Percentiles rank a stretch among this genome's conserved stretches.
Evolutionary conservation across 768 basidiomycete genomes (phyloP).

Genomic region (Mycena indigotica): DNA sequence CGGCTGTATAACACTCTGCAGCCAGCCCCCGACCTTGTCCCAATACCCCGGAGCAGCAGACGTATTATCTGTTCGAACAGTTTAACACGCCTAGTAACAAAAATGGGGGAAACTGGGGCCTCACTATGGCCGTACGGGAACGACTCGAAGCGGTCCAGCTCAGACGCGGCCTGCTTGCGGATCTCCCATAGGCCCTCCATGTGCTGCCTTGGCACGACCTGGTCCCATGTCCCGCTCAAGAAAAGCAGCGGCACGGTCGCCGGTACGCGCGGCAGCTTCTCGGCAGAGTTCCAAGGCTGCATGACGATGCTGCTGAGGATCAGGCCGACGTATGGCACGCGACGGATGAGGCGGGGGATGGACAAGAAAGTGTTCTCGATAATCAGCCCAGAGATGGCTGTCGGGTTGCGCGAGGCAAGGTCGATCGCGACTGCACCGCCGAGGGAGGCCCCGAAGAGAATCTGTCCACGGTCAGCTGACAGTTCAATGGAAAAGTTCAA

Average conservation of each 20-base stretch:
- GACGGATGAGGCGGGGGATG: conserved; percentile 41
- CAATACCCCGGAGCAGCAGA: background rate
- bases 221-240: conserved; percentile 57
- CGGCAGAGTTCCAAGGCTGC: conserved; percentile 67
- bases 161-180: conserved; percentile 18
- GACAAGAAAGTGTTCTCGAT: conserved; percentile 77
- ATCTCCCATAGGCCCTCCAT: conserved; percentile 57
- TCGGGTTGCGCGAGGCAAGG: conserved; percentile 62
- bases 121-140: conserved; percentile 1
- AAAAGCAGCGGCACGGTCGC: conserved; percentile 56
- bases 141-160: conserved; percentile 5
- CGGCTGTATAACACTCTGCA: background rate
- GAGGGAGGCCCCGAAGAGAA: conserved; percentile 62
- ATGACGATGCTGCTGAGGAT: conserved; percentile 50
- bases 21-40: background rate
- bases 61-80: background rate
- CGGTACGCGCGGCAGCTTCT: conserved; percentile 41
- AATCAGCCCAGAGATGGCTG: conserved; percentile 59
- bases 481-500: too few relatives aligned
- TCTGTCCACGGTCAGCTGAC: too few relatives aligned
- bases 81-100: too few relatives aligned
- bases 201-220: conserved; percentile 55
- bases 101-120: too few relatives aligned
- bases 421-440: conserved; percentile 78
- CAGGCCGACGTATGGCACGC: conserved; percentile 35